Percentiles rank a stretch among this genome's conserved stretches.
Evolutionary conservation across 2,329 filamentous ascomycete species (phyloP).

Genomic region (Arachnomyces sp.): DNA sequence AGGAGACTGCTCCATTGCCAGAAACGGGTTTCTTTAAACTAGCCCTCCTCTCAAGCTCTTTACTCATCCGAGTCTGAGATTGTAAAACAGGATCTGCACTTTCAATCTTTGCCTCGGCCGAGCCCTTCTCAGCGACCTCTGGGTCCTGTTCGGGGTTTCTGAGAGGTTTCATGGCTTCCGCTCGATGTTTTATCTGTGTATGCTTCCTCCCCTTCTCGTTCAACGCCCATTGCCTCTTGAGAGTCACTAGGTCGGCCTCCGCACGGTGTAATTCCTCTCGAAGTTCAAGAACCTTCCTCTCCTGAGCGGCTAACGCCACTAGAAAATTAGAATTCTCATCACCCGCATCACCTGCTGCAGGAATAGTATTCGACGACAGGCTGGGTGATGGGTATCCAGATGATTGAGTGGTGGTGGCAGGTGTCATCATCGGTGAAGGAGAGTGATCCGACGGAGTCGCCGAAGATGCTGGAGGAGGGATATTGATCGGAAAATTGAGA

Average conservation of each 20-base stretch:
- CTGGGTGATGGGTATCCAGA: constrained; percentile 6
- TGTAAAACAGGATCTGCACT: constrained; percentile 17
- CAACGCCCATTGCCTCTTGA: constrained; percentile 77
- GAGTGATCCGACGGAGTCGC: constrained; percentile 6
- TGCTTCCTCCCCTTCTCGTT: constrained; percentile 71
- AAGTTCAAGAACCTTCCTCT: constrained; percentile 81
- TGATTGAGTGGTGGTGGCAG: background rate
- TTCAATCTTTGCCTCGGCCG: constrained; percentile 8
- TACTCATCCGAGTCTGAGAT: constrained; percentile 30
- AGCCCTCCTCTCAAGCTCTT: constrained; percentile 66
- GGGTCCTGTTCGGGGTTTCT: constrained; percentile 27
- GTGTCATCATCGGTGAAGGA: constrained; percentile 6
- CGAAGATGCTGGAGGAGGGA: constrained; percentile 22
- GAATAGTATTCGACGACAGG: constrained; percentile 14
- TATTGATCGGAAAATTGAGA: constrained; percentile 39
- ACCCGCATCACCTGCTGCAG: constrained; percentile 26
- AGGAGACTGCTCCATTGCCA: constrained; percentile 20
- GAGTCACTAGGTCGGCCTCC: constrained; percentile 62
- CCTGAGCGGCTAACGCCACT: constrained; percentile 83
- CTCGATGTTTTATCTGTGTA: constrained; percentile 52
- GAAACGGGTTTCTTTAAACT: constrained; percentile 49
- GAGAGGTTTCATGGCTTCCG: constrained; percentile 52
- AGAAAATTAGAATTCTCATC: constrained; percentile 62
- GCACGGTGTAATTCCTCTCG: constrained; percentile 81
- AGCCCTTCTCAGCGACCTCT: constrained; percentile 17